Conservation (phyloP, 106 monocot genomes). For the Allium fistulosum region DNA sequence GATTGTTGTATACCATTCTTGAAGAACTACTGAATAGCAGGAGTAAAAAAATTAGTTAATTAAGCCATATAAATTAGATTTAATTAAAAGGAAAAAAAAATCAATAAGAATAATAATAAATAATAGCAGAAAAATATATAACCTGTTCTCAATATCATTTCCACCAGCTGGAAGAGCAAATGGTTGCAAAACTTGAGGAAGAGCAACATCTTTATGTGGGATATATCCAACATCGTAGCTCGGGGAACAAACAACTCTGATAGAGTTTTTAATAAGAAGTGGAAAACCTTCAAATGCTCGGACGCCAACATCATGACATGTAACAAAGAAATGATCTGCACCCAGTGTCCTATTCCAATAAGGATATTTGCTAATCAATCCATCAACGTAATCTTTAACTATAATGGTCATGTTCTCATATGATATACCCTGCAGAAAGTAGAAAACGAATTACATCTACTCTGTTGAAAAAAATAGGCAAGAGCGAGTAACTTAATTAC, state of each 20-base stretch:
- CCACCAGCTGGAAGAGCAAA: constrained; percentile 90
- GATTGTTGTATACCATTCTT: no score
- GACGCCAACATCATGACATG: constrained; percentile 98
- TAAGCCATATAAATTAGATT: no score
- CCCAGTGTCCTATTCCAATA: constrained; percentile 97
- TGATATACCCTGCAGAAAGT: constrained; percentile 64
- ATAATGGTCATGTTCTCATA: constrained; percentile 97
- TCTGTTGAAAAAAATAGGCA: not conserved
- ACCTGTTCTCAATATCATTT: constrained; percentile 90
- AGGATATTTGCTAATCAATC: constrained; percentile 86
- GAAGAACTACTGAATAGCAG: no score
- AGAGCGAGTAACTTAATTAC: no score
- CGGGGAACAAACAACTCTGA: constrained; percentile 89
- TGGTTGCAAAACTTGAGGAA: constrained; percentile 94
- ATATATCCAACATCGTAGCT: constrained; percentile 88
- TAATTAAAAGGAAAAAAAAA: not conserved
- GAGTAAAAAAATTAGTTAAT: no score
- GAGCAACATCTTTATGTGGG: constrained; percentile 93
- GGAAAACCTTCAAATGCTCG: constrained; percentile 86
- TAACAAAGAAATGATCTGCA: constrained; percentile 89
- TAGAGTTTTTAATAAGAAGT: constrained; percentile 72
- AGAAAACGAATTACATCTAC: constrained; percentile 8
- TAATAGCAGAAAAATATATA: not conserved
- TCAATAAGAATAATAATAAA: constrained; percentile 2
- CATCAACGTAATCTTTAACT: constrained; percentile 80